A percentile compares a stretch with the other conserved stretches of the same genome.
Conservation (phyloP, 805 yeast genomes). For the Priceomyces melissophilus region DNA sequence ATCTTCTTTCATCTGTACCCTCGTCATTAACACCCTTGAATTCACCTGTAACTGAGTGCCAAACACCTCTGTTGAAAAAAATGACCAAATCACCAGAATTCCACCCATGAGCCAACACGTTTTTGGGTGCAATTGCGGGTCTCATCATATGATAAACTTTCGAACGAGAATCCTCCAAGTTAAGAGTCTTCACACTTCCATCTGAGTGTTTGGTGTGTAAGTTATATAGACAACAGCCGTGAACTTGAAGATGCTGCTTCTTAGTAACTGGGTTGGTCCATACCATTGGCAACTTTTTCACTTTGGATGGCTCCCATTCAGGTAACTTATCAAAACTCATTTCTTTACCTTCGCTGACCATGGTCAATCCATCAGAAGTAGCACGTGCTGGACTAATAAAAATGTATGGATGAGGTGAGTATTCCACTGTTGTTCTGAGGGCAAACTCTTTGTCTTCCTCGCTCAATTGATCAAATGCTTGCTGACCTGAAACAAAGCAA, state of each 20-base stretch:
- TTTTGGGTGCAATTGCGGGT: conserved; percentile 73
- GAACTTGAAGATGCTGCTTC: conserved; percentile 79
- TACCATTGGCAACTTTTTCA: conserved; percentile 78
- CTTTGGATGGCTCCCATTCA: conserved; percentile 74
- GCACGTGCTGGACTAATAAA: conserved; percentile 78
- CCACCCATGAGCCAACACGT: conserved; percentile 83
- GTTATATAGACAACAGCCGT: conserved; percentile 80
- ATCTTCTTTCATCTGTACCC: conserved; percentile 68
- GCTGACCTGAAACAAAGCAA: conserved; percentile 82
- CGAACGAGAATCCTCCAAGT: conserved; percentile 69
- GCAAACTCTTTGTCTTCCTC: conserved; percentile 74
- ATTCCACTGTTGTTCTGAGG: conserved; percentile 72
- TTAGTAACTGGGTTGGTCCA: conserved; percentile 91
- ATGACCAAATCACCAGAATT: conserved; percentile 78
- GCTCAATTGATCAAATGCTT: conserved; percentile 64
- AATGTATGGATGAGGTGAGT: conserved; percentile 92
- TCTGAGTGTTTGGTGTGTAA: conserved; percentile 55
- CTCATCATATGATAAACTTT: conserved; percentile 74
- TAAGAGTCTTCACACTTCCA: conserved; percentile 44
- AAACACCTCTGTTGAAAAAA: conserved; percentile 84
- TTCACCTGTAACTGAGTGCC: conserved; percentile 92
- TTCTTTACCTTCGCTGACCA: conserved; percentile 79
- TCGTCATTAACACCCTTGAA: conserved; percentile 43
- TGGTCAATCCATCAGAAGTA: conserved; percentile 81
- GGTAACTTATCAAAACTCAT: conserved; percentile 65